A percentile compares a stretch with the other conserved stretches of the same genome.
phyloP scores from a whole-genome alignment of 176 grass and related monocot genomes.

The Guadua angustifolia region DNA sequence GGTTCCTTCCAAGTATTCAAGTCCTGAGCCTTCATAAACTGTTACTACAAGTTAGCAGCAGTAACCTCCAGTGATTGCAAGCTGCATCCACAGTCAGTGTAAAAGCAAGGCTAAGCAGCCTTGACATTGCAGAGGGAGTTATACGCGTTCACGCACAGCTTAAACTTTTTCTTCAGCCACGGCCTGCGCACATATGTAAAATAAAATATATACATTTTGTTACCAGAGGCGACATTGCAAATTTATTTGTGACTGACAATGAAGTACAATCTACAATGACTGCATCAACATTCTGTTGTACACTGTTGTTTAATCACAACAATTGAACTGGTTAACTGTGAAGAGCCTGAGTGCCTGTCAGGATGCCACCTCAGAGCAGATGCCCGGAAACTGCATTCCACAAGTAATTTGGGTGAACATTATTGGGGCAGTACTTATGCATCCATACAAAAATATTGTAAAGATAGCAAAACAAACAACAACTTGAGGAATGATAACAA shows the following conservation, averaged over 20 bases:
- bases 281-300: background rate
- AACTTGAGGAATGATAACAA: slow-evolving; percentile 19
- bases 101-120: slow-evolving; percentile 23
- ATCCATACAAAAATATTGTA: slow-evolving; percentile 3
- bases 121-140: slow-evolving; percentile 65
- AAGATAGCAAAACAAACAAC: slow-evolving; percentile 11
- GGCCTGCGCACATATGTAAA: slow-evolving; percentile 48
- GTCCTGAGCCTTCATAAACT: background rate
- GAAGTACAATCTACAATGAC: background rate
- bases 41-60: background rate
- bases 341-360: slow-evolving; percentile 81
- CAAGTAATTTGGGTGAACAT: slow-evolving; percentile 31
- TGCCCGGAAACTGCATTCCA: slow-evolving; percentile 59
- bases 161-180: slow-evolving; percentile 88
- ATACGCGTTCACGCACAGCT: slow-evolving; percentile 83
- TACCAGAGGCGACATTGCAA: background rate
- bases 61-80: background rate
- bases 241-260: slow-evolving; percentile 20
- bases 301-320: background rate
- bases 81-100: background rate
- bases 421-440: background rate
- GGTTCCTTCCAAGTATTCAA: background rate
- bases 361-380: slow-evolving; percentile 94
- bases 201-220: background rate
- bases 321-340: slow-evolving; percentile 57